phyloP scores from a whole-genome alignment of 768 basidiomycete species.

The Pisolithus marmoratus region DNA sequence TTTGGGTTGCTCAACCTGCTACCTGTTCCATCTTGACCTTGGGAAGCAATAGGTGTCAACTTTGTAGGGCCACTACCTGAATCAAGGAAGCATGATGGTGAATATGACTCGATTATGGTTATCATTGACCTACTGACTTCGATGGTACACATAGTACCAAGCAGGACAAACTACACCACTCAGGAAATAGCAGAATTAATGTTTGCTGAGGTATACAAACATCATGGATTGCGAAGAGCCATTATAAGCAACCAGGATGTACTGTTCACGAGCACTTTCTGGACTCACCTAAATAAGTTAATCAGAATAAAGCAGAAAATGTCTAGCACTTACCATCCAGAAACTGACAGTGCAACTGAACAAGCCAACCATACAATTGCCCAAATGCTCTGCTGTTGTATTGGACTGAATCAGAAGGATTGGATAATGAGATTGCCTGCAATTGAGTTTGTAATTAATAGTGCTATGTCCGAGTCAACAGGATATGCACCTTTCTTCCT shows the following conservation, averaged over 20 bases:
- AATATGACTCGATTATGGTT: constrained; percentile 23
- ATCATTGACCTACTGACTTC: constrained; percentile 12
- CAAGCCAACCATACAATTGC: constrained; percentile 24
- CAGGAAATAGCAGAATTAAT: constrained; percentile 32
- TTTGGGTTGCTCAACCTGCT: constrained; percentile 25
- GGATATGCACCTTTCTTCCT: too few relatives aligned
- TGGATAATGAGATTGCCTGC: not conserved
- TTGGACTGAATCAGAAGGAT: constrained; percentile 4
- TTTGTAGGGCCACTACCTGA: constrained; percentile 33
- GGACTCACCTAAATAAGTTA: constrained; percentile 29
- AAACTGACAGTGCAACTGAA: constrained; percentile 38
- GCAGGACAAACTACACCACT: constrained; percentile 23
- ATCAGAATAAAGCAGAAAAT: constrained; percentile 28
- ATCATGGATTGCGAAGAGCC: constrained; percentile 32
- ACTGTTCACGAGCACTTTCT: constrained; percentile 40
- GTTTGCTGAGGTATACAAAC: constrained; percentile 30
- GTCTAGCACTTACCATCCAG: constrained; percentile 38
- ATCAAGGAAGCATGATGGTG: not conserved
- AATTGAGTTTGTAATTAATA: not conserved
- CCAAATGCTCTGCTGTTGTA: constrained; percentile 25
- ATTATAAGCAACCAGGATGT: constrained; percentile 39
- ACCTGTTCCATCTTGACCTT: constrained; percentile 24
- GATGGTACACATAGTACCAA: constrained; percentile 18
- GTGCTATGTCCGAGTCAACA: too few relatives aligned
- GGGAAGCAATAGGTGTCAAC: constrained; percentile 36